These are phyloP conservation scores for Fragaria vesca DNA, from an alignment of 306 rosid genomes.

Conservation along the genomic window DNA sequence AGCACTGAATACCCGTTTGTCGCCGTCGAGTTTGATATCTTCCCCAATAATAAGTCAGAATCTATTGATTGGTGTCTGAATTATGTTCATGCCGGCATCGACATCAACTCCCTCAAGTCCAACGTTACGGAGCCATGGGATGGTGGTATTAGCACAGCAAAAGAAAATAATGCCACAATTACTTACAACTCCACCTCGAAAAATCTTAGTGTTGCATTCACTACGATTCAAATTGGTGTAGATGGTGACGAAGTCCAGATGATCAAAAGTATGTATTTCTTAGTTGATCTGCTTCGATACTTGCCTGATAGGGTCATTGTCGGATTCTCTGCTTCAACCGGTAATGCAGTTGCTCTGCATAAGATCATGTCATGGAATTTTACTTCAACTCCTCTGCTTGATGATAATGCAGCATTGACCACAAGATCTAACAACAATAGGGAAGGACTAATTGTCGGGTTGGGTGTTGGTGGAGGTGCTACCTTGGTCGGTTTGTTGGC, in stretches of 20 bases:
- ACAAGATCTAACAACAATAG: too few relatives aligned
- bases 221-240: background rate
- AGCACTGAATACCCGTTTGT: conserved; percentile 5
- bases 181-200: background rate
- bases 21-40: conserved; percentile 50
- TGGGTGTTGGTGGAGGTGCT: background rate
- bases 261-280: background rate
- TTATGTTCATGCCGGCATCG: conserved; percentile 37
- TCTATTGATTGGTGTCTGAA: too few relatives aligned
- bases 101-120: conserved; percentile 43
- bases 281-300: background rate
- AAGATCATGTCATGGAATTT: background rate
- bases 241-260: background rate
- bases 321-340: background rate
- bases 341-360: background rate
- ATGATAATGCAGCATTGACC: background rate
- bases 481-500: background rate
- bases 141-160: background rate
- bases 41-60: background rate
- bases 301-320: background rate
- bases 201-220: background rate
- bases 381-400: background rate
- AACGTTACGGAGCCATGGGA: background rate
- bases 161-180: background rate
- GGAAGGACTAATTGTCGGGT: background rate